These are phyloP conservation scores for Stereum hirsutum DNA, from an alignment of 1,284 basidiomycete species.

Conservation along the genomic window DNA sequence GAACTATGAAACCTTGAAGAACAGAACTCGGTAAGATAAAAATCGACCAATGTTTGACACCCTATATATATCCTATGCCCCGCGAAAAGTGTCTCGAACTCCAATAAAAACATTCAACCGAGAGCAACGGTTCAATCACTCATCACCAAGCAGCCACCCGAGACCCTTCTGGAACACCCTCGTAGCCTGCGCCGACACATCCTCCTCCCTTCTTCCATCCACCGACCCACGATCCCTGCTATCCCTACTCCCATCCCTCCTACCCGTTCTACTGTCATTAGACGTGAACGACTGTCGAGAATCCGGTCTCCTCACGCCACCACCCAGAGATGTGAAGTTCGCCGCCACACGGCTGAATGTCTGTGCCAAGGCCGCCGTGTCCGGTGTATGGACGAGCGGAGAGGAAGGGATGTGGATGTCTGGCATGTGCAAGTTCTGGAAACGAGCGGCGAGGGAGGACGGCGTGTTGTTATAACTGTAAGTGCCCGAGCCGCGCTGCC, in stretches of 20 bases:
- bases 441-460: conserved; percentile 46
- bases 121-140: conserved; percentile 27
- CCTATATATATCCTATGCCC: no score
- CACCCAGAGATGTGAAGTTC: conserved; percentile 57
- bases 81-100: no score
- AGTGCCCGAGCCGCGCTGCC: conserved; percentile 19
- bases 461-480: conserved; percentile 23
- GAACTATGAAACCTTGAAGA: no score
- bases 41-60: no score
- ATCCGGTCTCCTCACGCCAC: conserved; percentile 39
- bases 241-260: conserved; percentile 20
- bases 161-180: conserved; percentile 73
- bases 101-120: background rate
- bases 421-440: conserved; percentile 31
- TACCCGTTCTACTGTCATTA: no score
- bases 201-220: conserved; percentile 33
- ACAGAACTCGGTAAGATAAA: background rate
- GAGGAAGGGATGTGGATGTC: conserved; percentile 42
- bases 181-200: conserved; percentile 64
- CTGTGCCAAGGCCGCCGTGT: conserved; percentile 65
- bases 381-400: conserved; percentile 55
- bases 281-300: conserved; percentile 25
- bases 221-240: no score
- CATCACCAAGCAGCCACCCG: conserved; percentile 81
- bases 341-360: conserved; percentile 69